phyloP scores from a whole-genome alignment of 352 stramenopile genomes.

The Phytophthora crassamura region DNA sequence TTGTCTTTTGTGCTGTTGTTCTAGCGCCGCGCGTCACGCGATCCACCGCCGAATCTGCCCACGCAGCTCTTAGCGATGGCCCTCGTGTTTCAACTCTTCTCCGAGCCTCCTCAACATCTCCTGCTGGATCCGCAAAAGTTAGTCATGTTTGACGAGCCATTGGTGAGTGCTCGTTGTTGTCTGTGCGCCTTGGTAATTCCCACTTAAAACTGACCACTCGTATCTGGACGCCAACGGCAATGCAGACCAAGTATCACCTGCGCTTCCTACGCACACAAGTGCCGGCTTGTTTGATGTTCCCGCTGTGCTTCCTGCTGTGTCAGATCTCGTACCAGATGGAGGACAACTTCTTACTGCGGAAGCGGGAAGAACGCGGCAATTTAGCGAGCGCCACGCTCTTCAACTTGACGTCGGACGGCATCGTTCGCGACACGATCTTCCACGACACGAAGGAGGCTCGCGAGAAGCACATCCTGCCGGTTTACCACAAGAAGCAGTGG shows the following conservation, averaged over 20 bases:
- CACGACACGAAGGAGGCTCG: conserved; percentile 86
- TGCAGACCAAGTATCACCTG: conserved; percentile 86
- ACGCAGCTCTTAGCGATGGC: conserved; percentile 86
- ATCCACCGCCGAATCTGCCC: conserved; percentile 78
- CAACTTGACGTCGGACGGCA: conserved; percentile 87
- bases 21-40: conserved; percentile 69
- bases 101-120: conserved; percentile 82
- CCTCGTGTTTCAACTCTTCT: conserved; percentile 86
- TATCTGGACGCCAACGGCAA: conserved; percentile 5
- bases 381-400: conserved; percentile 84
- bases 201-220: conserved; percentile 18
- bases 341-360: conserved; percentile 83
- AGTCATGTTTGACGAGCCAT: conserved; percentile 88
- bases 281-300: conserved; percentile 83
- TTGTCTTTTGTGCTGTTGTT: conserved; percentile 13
- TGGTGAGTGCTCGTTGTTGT: conserved; percentile 52
- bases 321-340: conserved; percentile 91
- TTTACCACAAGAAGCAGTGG: conserved; percentile 90
- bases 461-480: conserved; percentile 83
- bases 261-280: conserved; percentile 85
- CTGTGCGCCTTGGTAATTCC: conserved; percentile 7
- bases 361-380: conserved; percentile 80
- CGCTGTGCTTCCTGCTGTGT: conserved; percentile 82
- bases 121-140: conserved; percentile 79
- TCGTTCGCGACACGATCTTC: conserved; percentile 89